Percentiles rank a stretch among this genome's conserved stretches.
phyloP scores from a whole-genome alignment of 2,329 filamentous ascomycete genomes.

The Pseudodiploospora longispora region DNA sequence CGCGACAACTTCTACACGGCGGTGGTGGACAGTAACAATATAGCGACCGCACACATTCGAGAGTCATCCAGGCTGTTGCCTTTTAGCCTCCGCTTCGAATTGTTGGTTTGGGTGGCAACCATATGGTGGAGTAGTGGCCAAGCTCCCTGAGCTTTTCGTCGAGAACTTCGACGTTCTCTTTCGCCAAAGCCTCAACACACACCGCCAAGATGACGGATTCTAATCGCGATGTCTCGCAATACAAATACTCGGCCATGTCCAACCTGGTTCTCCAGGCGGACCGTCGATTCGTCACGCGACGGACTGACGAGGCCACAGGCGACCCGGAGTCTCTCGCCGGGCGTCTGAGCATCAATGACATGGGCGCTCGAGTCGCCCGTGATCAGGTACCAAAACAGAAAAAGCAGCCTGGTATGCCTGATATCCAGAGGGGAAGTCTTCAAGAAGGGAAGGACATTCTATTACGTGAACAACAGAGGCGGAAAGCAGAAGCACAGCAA shows the following conservation, averaged over 20 bases:
- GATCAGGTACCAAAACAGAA: constrained; percentile 76
- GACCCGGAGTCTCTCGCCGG: constrained; percentile 96
- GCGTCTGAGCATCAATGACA: constrained; percentile 85
- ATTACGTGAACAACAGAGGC: constrained; percentile 76
- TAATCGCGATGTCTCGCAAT: constrained; percentile 82
- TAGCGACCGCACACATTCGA: constrained; percentile 15
- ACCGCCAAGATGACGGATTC: constrained; percentile 60
- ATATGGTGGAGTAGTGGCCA: constrained; percentile 26
- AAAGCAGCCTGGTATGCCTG: constrained; percentile 59
- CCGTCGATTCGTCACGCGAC: constrained; percentile 85
- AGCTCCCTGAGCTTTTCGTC: constrained; percentile 28
- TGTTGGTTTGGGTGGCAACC: constrained; percentile 15
- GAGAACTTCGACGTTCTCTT: constrained; percentile 27
- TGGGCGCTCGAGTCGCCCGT: constrained; percentile 77
- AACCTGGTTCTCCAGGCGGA: constrained; percentile 99
- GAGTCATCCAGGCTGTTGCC: constrained; percentile 11
- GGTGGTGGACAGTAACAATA: constrained; percentile 1
- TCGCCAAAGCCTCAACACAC: constrained; percentile 18
- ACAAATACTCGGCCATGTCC: constrained; percentile 99
- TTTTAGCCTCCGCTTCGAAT: constrained; percentile 8
- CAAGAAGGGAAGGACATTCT: constrained; percentile 78
- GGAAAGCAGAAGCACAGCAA: constrained; percentile 64
- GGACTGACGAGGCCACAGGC: constrained; percentile 89
- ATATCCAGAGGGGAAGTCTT: constrained; percentile 66
- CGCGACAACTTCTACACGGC: constrained; percentile 11